Evolutionary conservation across 768 basidiomycete genomes (phyloP).

Genomic region (Suillus paluster): DNA sequence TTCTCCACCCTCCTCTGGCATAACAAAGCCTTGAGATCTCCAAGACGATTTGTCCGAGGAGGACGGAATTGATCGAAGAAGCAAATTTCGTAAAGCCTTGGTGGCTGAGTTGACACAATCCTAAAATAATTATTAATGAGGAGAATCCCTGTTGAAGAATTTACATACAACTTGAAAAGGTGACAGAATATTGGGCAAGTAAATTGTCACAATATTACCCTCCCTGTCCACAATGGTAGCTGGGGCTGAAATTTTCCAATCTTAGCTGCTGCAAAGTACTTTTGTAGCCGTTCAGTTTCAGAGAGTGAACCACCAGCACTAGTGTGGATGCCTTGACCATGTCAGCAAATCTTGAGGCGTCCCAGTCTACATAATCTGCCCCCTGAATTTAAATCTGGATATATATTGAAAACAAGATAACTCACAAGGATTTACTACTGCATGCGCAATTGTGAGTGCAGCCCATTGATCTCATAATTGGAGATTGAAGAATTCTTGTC

Average conservation of each 20-base stretch:
- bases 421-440: neutral
- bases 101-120: neutral
- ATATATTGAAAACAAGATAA: neutral
- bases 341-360: neutral
- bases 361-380: neutral
- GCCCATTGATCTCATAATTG: neutral
- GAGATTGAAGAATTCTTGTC: neutral
- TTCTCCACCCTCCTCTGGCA: neutral
- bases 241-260: neutral
- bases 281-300: neutral
- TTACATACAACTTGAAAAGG: neutral
- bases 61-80: neutral
- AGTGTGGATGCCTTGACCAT: neutral
- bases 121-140: neutral
- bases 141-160: neutral
- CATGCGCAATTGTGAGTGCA: neutral
- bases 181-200: neutral
- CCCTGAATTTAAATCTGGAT: neutral
- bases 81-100: neutral
- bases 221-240: neutral
- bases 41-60: neutral
- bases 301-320: neutral
- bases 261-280: neutral
- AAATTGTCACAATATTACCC: neutral
- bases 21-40: neutral